Evolutionary conservation across 805 yeast species (phyloP).

Genomic region (Yarrowia keelungensis): DNA sequence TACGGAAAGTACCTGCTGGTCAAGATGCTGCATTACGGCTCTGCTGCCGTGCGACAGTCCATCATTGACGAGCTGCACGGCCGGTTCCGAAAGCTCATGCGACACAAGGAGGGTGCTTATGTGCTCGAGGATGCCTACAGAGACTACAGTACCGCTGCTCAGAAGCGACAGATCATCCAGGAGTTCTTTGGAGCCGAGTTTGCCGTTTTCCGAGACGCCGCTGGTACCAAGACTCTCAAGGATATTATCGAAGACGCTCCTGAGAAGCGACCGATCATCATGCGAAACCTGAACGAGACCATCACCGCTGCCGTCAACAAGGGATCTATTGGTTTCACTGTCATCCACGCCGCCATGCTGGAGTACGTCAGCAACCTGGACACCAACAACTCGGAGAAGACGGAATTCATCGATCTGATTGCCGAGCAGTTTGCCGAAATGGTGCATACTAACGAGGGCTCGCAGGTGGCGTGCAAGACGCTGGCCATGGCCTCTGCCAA

Average conservation of each 20-base stretch:
- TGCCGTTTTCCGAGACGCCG: constrained; percentile 84
- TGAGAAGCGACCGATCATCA: constrained; percentile 78
- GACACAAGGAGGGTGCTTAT: constrained; percentile 97
- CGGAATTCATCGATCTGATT: constrained; percentile 81
- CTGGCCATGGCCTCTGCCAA: constrained; percentile 87
- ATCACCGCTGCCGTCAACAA: constrained; percentile 90
- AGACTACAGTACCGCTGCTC: constrained; percentile 82
- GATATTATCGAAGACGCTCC: constrained; percentile 71
- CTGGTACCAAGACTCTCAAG: constrained; percentile 63
- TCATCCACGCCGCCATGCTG: constrained; percentile 94
- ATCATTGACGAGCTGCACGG: constrained; percentile 90
- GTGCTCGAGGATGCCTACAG: constrained; percentile 93
- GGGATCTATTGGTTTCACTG: constrained; percentile 95
- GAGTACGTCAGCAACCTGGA: constrained; percentile 80
- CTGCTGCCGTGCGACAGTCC: constrained; percentile 75
- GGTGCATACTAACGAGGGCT: constrained; percentile 94
- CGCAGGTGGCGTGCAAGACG: constrained; percentile 84
- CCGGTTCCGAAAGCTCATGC: constrained; percentile 85
- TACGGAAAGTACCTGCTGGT: constrained; percentile 92
- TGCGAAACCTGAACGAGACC: constrained; percentile 78
- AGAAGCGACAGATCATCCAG: constrained; percentile 87
- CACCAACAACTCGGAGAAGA: constrained; percentile 61
- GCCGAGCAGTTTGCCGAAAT: constrained; percentile 91
- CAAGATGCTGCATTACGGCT: constrained; percentile 90
- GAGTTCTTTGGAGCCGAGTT: constrained; percentile 98